Evolutionary conservation across 495 filamentous ascomycete genomes (phyloP), one percentile per base, ranked within the genome.

Genomic region (Penicillium dipodomyicola): DNA sequence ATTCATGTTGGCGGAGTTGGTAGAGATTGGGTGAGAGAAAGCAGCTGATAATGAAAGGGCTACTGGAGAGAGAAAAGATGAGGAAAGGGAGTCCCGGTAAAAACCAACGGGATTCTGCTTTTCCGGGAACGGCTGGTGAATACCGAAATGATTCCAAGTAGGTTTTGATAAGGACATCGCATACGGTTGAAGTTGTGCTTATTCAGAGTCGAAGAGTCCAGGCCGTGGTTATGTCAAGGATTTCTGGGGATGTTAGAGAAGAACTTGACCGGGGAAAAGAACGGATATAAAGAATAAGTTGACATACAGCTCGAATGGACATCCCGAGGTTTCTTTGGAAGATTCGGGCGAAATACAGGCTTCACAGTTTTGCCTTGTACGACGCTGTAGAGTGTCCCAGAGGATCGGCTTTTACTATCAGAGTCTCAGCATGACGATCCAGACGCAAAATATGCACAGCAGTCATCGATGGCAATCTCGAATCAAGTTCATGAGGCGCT

Each of bases 121-220:
- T 47, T 68, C 59, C 52, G 63, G 65, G 56, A 69, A 67, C 40
- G 71, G 64, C 60, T 65, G 64, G 57, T 76, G 62, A 71, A 70
- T 65, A 68, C 63, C 65, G 51, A 72, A 63, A 59, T 74, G 69
- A 67, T 63, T 71, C 65, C 70, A 73, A 49, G 61, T 60, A 30
- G 67, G 50, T 67, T 74, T 69, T 64, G 70, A 70, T 60, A 78
- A 61, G 73, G 72, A 75, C 76, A 78, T 76, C 59, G 72, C 74
- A 75, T 69, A 65, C 63, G 57, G 43, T 40, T 20, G 43, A 56
- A 23, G 37, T 37, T 30, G 30, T 50, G 23, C 19, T 41, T 51
- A 60, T 11, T 52, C 32, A 43, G 47, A 49, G 41, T 40, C 30
- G 19, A 40, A 15, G 49, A 41, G 46, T 66, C 65, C 58, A 56